phyloP scores from a whole-genome alignment of 805 yeast genomes.

The Hanseniaspora guilliermondii region DNA sequence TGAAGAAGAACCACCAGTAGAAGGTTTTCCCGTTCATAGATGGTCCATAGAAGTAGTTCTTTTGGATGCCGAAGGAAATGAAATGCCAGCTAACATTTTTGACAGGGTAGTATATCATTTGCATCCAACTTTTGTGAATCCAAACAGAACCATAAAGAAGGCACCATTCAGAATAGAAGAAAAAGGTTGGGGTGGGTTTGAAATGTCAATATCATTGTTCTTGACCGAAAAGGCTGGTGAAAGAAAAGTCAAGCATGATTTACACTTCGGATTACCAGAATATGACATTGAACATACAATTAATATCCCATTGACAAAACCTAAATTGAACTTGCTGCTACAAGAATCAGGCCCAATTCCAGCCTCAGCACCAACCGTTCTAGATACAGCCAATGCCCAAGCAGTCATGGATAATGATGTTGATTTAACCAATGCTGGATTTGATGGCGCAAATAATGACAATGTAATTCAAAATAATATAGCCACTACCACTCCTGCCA shows the following conservation, averaged over 20 bases:
- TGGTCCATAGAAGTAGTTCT: constrained; percentile 75
- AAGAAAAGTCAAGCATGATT: constrained; percentile 72
- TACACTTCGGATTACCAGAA: constrained; percentile 67
- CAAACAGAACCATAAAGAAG: constrained; percentile 65
- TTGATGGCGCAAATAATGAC: constrained; percentile 16
- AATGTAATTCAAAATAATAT: constrained; percentile 27
- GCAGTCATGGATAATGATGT: constrained; percentile 21
- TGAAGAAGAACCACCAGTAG: constrained; percentile 74
- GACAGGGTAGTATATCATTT: constrained; percentile 87
- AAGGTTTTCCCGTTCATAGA: constrained; percentile 84
- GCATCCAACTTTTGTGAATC: constrained; percentile 91
- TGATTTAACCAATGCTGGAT: constrained; percentile 7
- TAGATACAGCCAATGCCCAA: constrained; percentile 24
- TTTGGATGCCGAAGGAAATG: constrained; percentile 69
- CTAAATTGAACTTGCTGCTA: constrained; percentile 55
- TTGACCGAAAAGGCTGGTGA: constrained; percentile 82
- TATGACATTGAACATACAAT: constrained; percentile 70
- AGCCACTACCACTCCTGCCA: constrained; percentile 28
- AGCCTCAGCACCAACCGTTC: constrained; percentile 14
- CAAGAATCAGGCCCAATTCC: constrained; percentile 67
- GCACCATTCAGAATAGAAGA: constrained; percentile 81
- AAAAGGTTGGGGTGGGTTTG: constrained; percentile 98
- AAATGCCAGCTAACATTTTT: constrained; percentile 72
- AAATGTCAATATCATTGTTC: constrained; percentile 65
- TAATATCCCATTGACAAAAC: constrained; percentile 63